phyloP scores from a whole-genome alignment of 164 flowering plant species.

The Annona cherimola region DNA sequence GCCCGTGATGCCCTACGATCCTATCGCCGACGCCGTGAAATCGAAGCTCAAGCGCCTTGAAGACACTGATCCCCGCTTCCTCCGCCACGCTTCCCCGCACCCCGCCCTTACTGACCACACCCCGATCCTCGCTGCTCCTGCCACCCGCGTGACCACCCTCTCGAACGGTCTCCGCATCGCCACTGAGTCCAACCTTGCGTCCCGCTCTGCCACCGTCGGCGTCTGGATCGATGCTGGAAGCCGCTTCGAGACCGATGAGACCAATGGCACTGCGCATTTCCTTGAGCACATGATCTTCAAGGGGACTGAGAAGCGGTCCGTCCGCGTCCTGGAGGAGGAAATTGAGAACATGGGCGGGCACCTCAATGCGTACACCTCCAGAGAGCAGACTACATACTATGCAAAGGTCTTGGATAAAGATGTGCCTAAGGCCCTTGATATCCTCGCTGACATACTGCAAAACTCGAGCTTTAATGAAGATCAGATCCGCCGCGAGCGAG shows the following conservation, averaged over 20 bases:
- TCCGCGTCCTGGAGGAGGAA: conserved; percentile 37
- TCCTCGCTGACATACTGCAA: conserved; percentile 45
- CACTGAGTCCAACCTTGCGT: conserved; percentile 40
- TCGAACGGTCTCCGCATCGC: conserved; percentile 47
- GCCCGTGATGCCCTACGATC: conserved; percentile 34
- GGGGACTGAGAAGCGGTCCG: conserved; percentile 42
- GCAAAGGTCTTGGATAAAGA: conserved; percentile 37
- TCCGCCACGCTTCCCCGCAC: conserved; percentile 34
- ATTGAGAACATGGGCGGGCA: conserved; percentile 59
- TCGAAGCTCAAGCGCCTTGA: conserved; percentile 32
- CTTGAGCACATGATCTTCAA: conserved; percentile 52
- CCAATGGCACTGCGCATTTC: conserved; percentile 54
- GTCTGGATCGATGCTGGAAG: conserved; percentile 57
- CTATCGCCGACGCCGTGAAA: conserved; percentile 28
- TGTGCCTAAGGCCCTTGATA: conserved; percentile 32
- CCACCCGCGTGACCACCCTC: conserved; percentile 42
- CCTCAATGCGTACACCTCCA: conserved; percentile 44
- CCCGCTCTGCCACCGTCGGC: conserved; percentile 44
- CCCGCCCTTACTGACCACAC: conserved; percentile 33
- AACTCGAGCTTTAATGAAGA: conserved; percentile 35
- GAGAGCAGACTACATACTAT: conserved; percentile 52
- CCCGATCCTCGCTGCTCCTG: conserved; percentile 34
- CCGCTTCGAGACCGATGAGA: conserved; percentile 43
- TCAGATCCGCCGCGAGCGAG: conserved; percentile 31
- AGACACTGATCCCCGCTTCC: conserved; percentile 37